These are phyloP conservation scores for Aspergillus aculeatus DNA, from an alignment of 2,329 filamentous ascomycete genomes.

Conservation along the genomic window DNA sequence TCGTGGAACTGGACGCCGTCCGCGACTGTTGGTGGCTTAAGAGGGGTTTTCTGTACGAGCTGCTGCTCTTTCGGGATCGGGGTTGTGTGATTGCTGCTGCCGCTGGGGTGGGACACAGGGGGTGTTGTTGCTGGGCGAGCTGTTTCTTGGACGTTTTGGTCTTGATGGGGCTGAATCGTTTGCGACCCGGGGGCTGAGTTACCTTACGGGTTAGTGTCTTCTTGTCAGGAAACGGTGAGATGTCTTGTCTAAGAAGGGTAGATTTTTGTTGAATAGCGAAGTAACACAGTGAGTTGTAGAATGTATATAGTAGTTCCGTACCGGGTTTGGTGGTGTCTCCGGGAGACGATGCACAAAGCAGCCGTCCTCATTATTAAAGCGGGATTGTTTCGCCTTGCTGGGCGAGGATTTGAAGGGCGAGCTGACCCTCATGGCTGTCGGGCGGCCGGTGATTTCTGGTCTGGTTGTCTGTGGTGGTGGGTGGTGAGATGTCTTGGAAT, in stretches of 20 bases:
- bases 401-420: background rate
- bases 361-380: background rate
- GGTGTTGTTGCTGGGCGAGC: background rate
- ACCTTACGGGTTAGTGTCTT: background rate
- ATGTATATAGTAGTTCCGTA: background rate
- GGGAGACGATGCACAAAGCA: background rate
- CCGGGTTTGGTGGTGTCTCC: background rate
- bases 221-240: no score
- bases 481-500: background rate
- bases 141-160: background rate
- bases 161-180: background rate
- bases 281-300: no score
- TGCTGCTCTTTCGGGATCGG: background rate
- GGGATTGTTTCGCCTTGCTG: background rate
- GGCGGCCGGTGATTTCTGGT: background rate
- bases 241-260: no score
- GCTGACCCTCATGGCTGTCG: background rate
- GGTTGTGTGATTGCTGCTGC: no score
- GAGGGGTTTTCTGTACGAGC: background rate
- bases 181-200: background rate
- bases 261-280: no score
- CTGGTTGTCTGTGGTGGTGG: background rate
- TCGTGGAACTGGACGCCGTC: background rate
- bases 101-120: background rate
- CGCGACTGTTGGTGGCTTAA: background rate